Evolutionary conservation across 2,329 filamentous ascomycete genomes (phyloP), one percentile per base, ranked within the genome.

Genomic region (Sclerotinia minor): DNA sequence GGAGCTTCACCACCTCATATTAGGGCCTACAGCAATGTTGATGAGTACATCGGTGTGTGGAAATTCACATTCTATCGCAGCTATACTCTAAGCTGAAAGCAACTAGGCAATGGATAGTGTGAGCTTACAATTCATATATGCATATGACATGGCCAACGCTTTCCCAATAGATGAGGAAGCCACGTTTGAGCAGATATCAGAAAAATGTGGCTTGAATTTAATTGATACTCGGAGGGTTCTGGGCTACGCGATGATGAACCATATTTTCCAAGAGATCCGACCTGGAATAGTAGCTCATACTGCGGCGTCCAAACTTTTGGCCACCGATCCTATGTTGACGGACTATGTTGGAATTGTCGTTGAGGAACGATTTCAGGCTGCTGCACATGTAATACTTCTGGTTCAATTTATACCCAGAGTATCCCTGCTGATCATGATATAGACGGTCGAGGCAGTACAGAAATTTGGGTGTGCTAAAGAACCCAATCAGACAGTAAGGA

Each of bases 211-310:
- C 0, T 75, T 85, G 32, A 81, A 84, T 70, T 76, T 81, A 29
- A 79, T 82, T 69, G 85, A 85, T 72, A 78, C 86, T 26, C 80
- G 81, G 8, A 82, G 84, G 50, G 76, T 84, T 6, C 75, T 86
- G 29, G 83, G 85, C 9, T 81, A 87, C 73, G 84, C 82, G 50
- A 87, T 87, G 80, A 87, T 84, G 17, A 84, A 82, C 71, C 78
- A 79, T 11, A 80, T 88, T 67, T 87, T 89, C 76, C 73, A 77
- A 55, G 85, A 88, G 71, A 80, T 82, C 0, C 75, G 75, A 4
- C 81, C 83, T 0, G 82, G 83, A 1, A 69, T 80, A 2, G 81
- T 88, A 69, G 82, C 81, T 6, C 87, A 89, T 73, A 87, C 84
- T 2, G 82, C 84, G 0, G 80, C 81, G 1, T 87, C 85, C 0